Evolutionary conservation across 2,329 filamentous ascomycete genomes (phyloP).

Genomic region (Penicillium crustosum): DNA sequence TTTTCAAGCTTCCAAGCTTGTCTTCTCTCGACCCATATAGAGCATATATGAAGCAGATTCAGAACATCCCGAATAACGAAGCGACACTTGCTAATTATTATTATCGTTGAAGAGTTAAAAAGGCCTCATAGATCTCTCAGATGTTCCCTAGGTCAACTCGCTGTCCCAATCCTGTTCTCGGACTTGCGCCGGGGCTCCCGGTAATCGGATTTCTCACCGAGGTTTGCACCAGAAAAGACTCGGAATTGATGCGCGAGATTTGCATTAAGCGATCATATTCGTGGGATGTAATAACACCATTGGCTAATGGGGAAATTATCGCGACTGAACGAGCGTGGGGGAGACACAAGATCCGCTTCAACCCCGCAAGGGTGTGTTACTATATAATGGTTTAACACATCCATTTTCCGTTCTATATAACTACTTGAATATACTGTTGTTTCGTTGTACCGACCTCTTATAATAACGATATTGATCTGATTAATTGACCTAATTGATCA

Average conservation of each 20-base stretch:
- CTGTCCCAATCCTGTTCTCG: slow-evolving; percentile 18
- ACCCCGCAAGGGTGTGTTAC: slow-evolving; percentile 16
- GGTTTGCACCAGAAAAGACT: slow-evolving; percentile 9
- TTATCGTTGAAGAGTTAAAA: not conserved
- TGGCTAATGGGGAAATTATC: slow-evolving; percentile 3
- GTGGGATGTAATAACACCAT: slow-evolving; percentile 1
- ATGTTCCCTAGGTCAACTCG: not conserved
- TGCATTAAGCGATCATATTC: not conserved
- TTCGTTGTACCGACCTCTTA: not conserved
- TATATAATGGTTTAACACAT: slow-evolving; percentile 12
- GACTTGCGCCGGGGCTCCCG: slow-evolving; percentile 33
- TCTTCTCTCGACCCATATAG: not conserved
- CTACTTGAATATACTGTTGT: not conserved
- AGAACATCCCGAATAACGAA: not conserved
- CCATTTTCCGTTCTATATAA: not conserved
- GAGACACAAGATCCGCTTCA: slow-evolving; percentile 8
- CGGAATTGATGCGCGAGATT: slow-evolving; percentile 32
- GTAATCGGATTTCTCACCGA: slow-evolving; percentile 33
- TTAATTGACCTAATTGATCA: not conserved
- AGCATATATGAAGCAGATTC: not conserved
- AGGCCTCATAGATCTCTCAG: not conserved
- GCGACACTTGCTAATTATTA: not conserved
- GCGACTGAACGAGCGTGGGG: slow-evolving; percentile 17
- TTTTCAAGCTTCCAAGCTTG: not conserved
- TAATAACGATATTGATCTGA: not conserved